Evolutionary conservation across 176 grass and related monocot genomes (phyloP), one percentile per base, ranked within the genome.

Genomic region (Triticum timopheevii): DNA sequence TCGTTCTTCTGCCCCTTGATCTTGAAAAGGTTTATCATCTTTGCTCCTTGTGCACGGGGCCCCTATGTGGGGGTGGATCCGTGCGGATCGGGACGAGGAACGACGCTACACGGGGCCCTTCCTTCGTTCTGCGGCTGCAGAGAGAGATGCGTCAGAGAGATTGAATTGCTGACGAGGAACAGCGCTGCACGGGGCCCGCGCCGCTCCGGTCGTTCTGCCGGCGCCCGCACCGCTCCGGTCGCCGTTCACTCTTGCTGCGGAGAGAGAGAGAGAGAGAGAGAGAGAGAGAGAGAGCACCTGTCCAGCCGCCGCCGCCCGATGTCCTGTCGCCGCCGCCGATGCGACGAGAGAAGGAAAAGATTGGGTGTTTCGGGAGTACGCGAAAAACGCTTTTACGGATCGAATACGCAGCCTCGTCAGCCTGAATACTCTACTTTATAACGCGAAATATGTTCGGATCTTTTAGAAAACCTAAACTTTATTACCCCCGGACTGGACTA

Each of bases 11-110:
- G 85, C 4, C 90, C 93, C 69, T 95, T 92, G 27, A 94, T 84
- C 78, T 94, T 89, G 33, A 94, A 88, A 45, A 92, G 90, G 59
- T 92, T 94, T 68, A 94, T 90, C 93, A 92, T 90, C 38, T 75
- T 89, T 22, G 56, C 0, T 59, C 56, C 56, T 59, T 59, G 19
- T 59, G 56, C 17, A 59, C 56, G 56, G 56, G 2, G 23, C 23
- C 44, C 47, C 19, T 19, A 10, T 11, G 73, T 19, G 23, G 44
- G 40, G 44, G 23, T 0, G 44, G 47, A 50, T 50, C 47, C 45
- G 44, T 74, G 56, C 56, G 56, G 56, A 59, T 59, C 56, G 56
- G 56, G 56, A 22, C 56, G 56, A 59, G 56, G 56, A 22, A 59
- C 52, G 0, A 2, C 52, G 52, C 17, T 56, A 8, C 52, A 56